phyloP scores from a whole-genome alignment of 2,329 filamentous ascomycete species.

The Aspergillus aculeatinus region DNA sequence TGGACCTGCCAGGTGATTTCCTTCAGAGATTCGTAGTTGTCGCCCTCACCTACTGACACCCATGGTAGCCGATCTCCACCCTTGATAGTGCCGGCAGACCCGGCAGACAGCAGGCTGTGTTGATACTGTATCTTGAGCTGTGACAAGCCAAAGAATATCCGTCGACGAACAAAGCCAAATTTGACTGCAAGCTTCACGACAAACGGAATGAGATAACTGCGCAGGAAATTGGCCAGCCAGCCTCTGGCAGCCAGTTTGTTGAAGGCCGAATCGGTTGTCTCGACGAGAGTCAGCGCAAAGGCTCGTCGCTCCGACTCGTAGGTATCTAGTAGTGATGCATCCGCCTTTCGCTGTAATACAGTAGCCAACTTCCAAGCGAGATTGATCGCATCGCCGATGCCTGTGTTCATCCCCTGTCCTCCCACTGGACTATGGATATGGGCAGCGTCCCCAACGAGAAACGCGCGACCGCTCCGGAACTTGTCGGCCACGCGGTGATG shows the following conservation, averaged over 20 bases:
- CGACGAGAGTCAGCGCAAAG: constrained; percentile 46
- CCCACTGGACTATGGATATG: constrained; percentile 58
- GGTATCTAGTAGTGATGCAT: constrained; percentile 46
- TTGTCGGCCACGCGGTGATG: constrained; percentile 44
- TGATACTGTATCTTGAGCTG: constrained; percentile 49
- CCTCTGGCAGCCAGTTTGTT: constrained; percentile 37
- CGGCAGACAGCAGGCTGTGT: constrained; percentile 37
- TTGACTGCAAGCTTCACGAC: constrained; percentile 27
- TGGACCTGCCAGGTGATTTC: constrained; percentile 34
- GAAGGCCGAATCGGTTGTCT: constrained; percentile 46
- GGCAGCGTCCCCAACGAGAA: constrained; percentile 58
- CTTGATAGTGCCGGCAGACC: constrained; percentile 37
- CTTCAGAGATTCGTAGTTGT: constrained; percentile 29
- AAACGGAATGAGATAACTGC: constrained; percentile 42
- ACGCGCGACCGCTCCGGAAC: constrained; percentile 51
- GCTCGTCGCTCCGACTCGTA: constrained; percentile 52
- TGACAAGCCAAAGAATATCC: constrained; percentile 39
- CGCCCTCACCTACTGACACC: constrained; percentile 22
- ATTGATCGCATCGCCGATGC: constrained; percentile 55
- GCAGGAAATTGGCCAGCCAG: constrained; percentile 43
- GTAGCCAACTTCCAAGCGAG: constrained; percentile 56
- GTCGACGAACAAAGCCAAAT: constrained; percentile 19
- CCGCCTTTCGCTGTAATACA: constrained; percentile 42
- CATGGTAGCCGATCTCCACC: constrained; percentile 51
- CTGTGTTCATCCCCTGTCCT: constrained; percentile 60